Evolutionary conservation across 768 basidiomycete species (phyloP), one percentile per base, ranked within the genome.

Genomic region (Mrakia frigida): DNA sequence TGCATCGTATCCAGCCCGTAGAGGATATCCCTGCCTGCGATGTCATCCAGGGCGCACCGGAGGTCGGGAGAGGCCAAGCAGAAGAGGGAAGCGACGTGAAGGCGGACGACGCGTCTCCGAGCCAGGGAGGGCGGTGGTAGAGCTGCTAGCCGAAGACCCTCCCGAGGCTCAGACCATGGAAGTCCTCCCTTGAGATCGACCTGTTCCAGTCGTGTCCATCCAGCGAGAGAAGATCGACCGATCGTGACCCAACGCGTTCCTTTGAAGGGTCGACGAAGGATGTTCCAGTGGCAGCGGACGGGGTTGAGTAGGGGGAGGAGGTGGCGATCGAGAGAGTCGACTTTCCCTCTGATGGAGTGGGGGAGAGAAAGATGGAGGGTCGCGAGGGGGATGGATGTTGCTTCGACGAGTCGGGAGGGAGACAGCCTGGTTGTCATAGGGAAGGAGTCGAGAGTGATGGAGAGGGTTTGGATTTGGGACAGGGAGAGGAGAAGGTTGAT

Each of bases 281-380:
- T 56, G 56, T n/a, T 56, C 56, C 56, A 56, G 56, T 56, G 25
- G 56, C 56, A 56, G 56, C 7, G 56, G 13, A 28, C 6, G 56
- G 56, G 56, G 56, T 56, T 28, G 56, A 56, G n/a, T 6, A 56
- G 25, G 9, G 23, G 56, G 56, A 56, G 56, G 56, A 56, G 56
- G n/a, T 11, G 56, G 28, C 2, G 25, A 25, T 3, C n/a, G 56
- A 56, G 56, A 25, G 56, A 56, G 25, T n/a, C 25, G n/a, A 56
- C 56, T 56, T 56, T 56, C n/a, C 56, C 56, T 56, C 56, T n/a
- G 56, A 56, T 56, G 56, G 56, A n/a, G 56, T 56, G 56, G 56
- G 56, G 56, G n/a, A 56, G 56, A 25, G 56, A 56, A 25, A 56
- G 25, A 25, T 56, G 56, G 56, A 56, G 56, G 56, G 56, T 7